Base-by-base conservation (phyloP, 768 basidiomycete species). In the Agrocybe praecox region DNA sequence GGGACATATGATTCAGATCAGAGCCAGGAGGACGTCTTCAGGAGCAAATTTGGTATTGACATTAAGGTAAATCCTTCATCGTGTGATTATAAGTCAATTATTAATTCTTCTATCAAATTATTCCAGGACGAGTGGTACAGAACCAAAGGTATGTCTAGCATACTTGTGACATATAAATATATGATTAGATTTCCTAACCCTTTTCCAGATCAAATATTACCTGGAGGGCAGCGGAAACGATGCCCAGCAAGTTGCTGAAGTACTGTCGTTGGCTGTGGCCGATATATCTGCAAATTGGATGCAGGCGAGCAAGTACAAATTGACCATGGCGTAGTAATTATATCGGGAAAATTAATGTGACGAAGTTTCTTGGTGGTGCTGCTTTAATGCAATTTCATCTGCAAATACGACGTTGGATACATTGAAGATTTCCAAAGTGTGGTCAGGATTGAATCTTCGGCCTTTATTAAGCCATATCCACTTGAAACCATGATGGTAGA, bases 1-100 rank as follows among this genome's bases (percentile, higher is more conserved):
- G 0, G 87, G 92, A 6, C 87, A 95, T 61, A 94, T 95, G 94
- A 84, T 95, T 42, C 88, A 90, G 61, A 89, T 96, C 68, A 75
- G 85, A 51, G 89, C 85, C 2, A 73, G 76, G 46, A 74, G 73
- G 54, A 59, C 67, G 44, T 62, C 48, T 9, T 70, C 73, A 24
- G 80, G 71, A 5, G 78, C 75, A 21, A 82, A 72, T 58, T 78
- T 94, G 43, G 82, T 84, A 1, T 73, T 94, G 49, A 95, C 94
- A 0, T 80, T 83, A 33, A 77, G 91, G 90, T 89, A 68, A 8
- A 75, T 67, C 15, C 15, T 19, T 29, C 14, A 19, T 12, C 21
- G 18, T 19, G 21, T 14, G 23, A 7, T 43, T 26, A 26, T 19
- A 46, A 26, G 29, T 19, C 48, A 21, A 24, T 12, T 22, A 42